A percentile compares a stretch with the other conserved stretches of the same genome.
Conservation (phyloP, 371 early-diverging fungal species). For the Lichtheimia ornata region DNA sequence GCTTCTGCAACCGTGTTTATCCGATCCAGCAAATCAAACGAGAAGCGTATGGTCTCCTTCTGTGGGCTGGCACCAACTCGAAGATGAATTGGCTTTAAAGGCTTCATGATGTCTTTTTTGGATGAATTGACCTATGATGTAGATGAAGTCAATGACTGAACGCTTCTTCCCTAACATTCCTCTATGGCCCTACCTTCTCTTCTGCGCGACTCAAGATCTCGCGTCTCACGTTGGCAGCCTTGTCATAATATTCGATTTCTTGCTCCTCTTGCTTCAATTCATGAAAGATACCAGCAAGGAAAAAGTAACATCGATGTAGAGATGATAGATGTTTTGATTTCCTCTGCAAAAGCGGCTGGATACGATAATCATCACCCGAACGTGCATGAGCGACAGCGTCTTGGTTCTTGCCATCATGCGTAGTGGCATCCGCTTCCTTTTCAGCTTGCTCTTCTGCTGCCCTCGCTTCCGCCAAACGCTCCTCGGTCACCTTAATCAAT, state of each 20-base stretch:
- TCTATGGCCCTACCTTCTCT: slow-evolving; percentile 20
- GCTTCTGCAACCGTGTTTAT: slow-evolving; percentile 20
- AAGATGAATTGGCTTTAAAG: background rate
- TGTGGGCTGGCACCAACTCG: slow-evolving; percentile 1
- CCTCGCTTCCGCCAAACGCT: slow-evolving; percentile 3
- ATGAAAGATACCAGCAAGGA: slow-evolving; percentile 57
- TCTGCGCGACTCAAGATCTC: slow-evolving; percentile 30
- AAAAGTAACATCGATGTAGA: slow-evolving; percentile 64
- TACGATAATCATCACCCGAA: background rate
- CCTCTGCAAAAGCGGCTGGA: background rate
- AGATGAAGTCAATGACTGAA: background rate
- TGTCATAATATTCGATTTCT: slow-evolving; percentile 47
- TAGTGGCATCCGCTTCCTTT: background rate
- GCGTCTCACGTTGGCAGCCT: slow-evolving; percentile 51
- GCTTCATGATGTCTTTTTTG: background rate
- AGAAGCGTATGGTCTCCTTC: slow-evolving; percentile 17
- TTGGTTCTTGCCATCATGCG: background rate
- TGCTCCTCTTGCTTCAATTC: slow-evolving; percentile 30
- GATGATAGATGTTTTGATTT: slow-evolving; percentile 42
- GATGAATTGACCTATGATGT: slow-evolving; percentile 4
- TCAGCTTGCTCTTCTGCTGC: slow-evolving; percentile 16
- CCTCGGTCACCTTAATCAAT: background rate
- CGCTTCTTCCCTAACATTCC: background rate
- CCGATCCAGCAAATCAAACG: slow-evolving; percentile 22
- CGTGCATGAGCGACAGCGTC: no score